Evolutionary conservation across 768 basidiomycete genomes (phyloP).

Genomic region (Suillus ampliporus): DNA sequence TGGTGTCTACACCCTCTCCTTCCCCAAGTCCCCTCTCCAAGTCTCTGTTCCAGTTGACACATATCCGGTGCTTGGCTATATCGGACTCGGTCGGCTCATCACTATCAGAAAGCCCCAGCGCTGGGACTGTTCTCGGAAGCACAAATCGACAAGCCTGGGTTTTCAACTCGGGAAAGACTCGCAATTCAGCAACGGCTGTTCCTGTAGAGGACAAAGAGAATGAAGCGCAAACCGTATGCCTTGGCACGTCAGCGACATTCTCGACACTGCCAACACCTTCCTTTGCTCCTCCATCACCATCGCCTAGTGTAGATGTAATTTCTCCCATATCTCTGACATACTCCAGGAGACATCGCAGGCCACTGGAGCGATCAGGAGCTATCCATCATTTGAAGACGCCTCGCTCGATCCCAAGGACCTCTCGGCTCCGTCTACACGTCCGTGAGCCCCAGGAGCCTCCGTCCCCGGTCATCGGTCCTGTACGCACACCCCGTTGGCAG

Average conservation of each 20-base stretch:
- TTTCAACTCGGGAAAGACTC: slow-evolving; percentile 9
- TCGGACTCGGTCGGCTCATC: not conserved
- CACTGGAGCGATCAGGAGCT: slow-evolving; percentile 38
- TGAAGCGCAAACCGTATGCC: slow-evolving; percentile 19
- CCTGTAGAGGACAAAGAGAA: slow-evolving; percentile 21
- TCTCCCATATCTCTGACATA: slow-evolving; percentile 25
- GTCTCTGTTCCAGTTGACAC: not conserved
- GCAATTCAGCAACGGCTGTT: slow-evolving; percentile 17
- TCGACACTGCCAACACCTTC: slow-evolving; percentile 32
- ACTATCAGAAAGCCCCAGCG: not conserved
- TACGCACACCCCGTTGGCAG: slow-evolving; percentile 20
- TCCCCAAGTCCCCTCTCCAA: slow-evolving; percentile 6
- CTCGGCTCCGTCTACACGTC: not conserved
- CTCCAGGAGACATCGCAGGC: slow-evolving; percentile 33
- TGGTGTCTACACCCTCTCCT: slow-evolving; percentile 1
- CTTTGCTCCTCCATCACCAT: slow-evolving; percentile 37
- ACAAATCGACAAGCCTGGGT: slow-evolving; percentile 7
- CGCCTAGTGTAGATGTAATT: slow-evolving; percentile 31
- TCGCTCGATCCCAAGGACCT: slow-evolving; percentile 20
- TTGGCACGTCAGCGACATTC: slow-evolving; percentile 30
- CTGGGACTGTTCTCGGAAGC: slow-evolving; percentile 8
- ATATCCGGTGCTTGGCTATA: not conserved
- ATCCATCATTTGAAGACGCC: slow-evolving; percentile 23
- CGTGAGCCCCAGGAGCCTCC: not conserved
- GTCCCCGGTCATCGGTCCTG: not conserved